These are phyloP conservation scores for Phalaenopsis hybrid DNA, from an alignment of 116 monocot genomes.

Conservation along the genomic window DNA sequence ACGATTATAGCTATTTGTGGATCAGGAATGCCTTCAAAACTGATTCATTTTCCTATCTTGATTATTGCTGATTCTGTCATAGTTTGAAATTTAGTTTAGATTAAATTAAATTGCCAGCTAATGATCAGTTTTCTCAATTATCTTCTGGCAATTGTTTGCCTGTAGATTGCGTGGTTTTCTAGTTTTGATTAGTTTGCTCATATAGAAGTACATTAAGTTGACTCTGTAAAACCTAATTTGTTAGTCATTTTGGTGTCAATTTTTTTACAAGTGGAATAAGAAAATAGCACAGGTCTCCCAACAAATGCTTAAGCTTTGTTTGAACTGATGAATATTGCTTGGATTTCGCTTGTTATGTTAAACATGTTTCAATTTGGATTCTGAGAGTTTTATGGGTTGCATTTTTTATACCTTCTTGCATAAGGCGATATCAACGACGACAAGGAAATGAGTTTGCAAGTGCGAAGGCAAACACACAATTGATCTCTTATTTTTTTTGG, in stretches of 20 bases:
- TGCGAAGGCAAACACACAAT: too few species aligned
- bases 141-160: neutral
- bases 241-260: neutral
- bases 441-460: too few species aligned
- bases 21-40: neutral
- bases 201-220: neutral
- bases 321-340: neutral
- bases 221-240: neutral
- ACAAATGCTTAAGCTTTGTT: neutral
- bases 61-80: slow-evolving; percentile 1
- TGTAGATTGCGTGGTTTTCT: neutral
- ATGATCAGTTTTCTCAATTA: neutral
- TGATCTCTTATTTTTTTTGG: too few species aligned
- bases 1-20: neutral
- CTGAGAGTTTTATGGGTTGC: too few species aligned
- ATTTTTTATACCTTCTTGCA: too few species aligned
- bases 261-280: neutral
- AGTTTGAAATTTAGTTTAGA: neutral
- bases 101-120: neutral
- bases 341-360: too few species aligned
- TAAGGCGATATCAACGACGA: too few species aligned
- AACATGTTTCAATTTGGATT: too few species aligned
- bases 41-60: neutral
- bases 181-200: neutral
- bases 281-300: neutral